phyloP scores from a whole-genome alignment of 176 grass and related monocot genomes.

The Hordeum marinum region DNA sequence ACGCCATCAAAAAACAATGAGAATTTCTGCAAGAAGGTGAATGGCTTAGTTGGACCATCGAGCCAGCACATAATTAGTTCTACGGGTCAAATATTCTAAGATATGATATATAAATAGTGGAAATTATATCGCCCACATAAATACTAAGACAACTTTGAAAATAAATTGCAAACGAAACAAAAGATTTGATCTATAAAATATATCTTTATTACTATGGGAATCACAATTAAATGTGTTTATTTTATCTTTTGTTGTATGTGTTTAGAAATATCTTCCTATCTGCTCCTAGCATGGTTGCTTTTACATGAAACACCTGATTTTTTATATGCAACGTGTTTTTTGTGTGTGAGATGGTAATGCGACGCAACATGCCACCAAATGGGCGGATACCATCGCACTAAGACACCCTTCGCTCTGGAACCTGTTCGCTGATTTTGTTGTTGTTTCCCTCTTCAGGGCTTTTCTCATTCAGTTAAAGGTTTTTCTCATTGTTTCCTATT shows the following conservation, averaged over 20 bases:
- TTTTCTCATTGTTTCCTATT: no score
- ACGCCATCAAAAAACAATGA: background rate
- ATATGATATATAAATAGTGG: background rate
- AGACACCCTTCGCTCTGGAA: no score
- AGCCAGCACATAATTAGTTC: background rate
- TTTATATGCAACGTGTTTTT: background rate
- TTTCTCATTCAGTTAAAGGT: no score
- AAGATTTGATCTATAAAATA: background rate
- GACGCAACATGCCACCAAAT: background rate
- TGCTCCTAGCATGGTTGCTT: background rate
- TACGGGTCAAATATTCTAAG: background rate
- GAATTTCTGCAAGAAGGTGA: background rate
- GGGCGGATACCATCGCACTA: background rate
- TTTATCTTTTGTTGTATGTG: background rate
- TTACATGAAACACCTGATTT: background rate
- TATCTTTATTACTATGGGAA: background rate
- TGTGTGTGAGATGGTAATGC: no score
- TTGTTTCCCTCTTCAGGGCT: no score
- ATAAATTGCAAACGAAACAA: background rate
- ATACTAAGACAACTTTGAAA: background rate
- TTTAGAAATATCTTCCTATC: background rate
- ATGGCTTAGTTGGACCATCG: background rate
- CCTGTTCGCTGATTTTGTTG: no score
- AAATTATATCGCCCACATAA: background rate
- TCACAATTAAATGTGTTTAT: background rate